A percentile compares a stretch with the other conserved stretches of the same genome.
These are phyloP conservation scores for Gossypium thurberi DNA, from an alignment of 345 rosid species.

Conservation along the genomic window DNA sequence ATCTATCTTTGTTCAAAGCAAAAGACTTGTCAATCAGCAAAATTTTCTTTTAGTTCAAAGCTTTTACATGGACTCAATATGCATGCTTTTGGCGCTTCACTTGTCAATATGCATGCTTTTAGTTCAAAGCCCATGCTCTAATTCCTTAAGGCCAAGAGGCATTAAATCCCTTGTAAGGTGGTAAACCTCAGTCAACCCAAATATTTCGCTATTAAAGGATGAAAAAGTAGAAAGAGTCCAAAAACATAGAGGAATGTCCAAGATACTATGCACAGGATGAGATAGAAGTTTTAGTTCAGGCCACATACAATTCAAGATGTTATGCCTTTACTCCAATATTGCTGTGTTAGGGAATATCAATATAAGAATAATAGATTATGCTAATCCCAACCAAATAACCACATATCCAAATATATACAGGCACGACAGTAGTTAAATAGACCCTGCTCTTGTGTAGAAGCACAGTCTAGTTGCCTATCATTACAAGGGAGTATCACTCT, in stretches of 20 bases:
- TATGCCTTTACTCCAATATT: background rate
- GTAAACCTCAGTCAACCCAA: background rate
- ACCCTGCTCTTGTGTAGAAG: background rate
- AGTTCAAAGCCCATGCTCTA: background rate
- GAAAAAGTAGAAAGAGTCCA: background rate
- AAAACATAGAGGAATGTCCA: background rate
- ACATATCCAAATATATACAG: background rate
- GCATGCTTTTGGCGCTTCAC: background rate
- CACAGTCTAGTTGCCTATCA: background rate
- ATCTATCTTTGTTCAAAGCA: background rate
- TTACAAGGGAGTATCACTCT: background rate
- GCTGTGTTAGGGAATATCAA: background rate
- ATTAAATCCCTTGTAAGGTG: background rate
- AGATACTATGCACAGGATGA: background rate
- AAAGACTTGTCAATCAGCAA: background rate
- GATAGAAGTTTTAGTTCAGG: background rate
- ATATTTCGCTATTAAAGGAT: background rate
- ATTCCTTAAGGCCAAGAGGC: background rate
- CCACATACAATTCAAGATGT: background rate
- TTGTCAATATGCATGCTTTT: background rate
- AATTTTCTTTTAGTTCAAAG: background rate
- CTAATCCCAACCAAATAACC: background rate
- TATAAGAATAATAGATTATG: background rate
- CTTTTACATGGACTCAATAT: background rate
- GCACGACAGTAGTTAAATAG: conserved; percentile 3